Conservation (phyloP, 2,329 filamentous ascomycete species). For the Phialophora chinensis region DNA sequence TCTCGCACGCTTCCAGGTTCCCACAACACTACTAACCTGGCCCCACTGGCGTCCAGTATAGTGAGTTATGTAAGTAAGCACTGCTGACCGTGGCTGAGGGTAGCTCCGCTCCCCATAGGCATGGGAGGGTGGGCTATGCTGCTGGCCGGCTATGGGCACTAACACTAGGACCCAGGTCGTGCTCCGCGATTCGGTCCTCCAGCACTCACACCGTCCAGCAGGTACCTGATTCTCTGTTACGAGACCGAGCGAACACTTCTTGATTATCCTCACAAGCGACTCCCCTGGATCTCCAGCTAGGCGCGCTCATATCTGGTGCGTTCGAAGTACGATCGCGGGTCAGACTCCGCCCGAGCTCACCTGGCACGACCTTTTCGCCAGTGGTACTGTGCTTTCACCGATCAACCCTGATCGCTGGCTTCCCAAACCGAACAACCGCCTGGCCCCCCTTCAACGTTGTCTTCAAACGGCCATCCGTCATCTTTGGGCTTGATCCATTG, state of each 20-base stretch:
- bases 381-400: constrained; percentile 16
- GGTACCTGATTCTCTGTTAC: constrained; percentile 16
- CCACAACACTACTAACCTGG: constrained; percentile 23
- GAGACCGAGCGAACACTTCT: constrained; percentile 7
- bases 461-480: constrained; percentile 23
- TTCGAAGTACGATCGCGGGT: constrained; percentile 22
- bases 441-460: constrained; percentile 21
- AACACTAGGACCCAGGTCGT: constrained; percentile 8
- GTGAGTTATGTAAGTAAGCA: constrained; percentile 35
- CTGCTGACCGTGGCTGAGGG: constrained; percentile 35
- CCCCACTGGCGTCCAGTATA: constrained; percentile 26
- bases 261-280: constrained; percentile 15
- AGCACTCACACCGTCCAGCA: constrained; percentile 15
- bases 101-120: constrained; percentile 27
- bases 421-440: constrained; percentile 24
- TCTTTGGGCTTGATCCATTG: constrained; percentile 21
- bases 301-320: constrained; percentile 11
- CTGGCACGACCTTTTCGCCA: constrained; percentile 15
- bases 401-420: constrained; percentile 19
- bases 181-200: constrained; percentile 24
- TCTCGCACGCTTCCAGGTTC: constrained; percentile 14
- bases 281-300: constrained; percentile 24
- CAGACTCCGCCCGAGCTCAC: constrained; percentile 26
- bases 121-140: constrained; percentile 26
- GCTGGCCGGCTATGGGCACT: constrained; percentile 23